Conservation (phyloP, 108 stramenopile species). For the Pseudonitzschia multiseries region DNA sequence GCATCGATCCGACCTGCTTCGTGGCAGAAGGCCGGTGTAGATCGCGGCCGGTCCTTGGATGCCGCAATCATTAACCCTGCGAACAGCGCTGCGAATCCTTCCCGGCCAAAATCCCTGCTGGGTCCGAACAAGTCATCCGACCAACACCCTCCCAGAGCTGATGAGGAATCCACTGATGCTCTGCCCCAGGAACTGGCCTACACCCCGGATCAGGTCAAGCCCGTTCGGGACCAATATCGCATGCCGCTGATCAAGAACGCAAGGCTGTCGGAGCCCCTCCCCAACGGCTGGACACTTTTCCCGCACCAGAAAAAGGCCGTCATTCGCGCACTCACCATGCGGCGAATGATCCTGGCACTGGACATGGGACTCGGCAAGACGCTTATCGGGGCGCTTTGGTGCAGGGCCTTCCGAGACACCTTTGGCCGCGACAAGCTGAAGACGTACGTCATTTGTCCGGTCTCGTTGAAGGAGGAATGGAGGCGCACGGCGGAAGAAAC, state of each 20-base stretch:
- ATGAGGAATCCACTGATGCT: neutral
- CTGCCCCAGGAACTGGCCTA: constrained; percentile 39
- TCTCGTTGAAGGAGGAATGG: constrained; percentile 74
- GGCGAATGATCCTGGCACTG: constrained; percentile 77
- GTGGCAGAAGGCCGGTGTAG: constrained; percentile 7
- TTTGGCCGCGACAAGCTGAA: constrained; percentile 43
- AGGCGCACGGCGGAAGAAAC: constrained; percentile 61
- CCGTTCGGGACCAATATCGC: constrained; percentile 41
- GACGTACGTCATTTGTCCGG: constrained; percentile 66
- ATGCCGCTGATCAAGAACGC: constrained; percentile 58
- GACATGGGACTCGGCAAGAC: constrained; percentile 80
- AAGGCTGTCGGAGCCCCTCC: constrained; percentile 43
- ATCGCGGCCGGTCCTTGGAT: too few relatives aligned
- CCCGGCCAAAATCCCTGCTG: neutral
- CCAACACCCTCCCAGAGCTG: neutral
- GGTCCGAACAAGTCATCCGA: neutral
- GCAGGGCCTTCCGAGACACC: constrained; percentile 60
- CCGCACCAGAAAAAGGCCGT: constrained; percentile 78
- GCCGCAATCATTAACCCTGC: neutral
- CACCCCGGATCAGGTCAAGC: constrained; percentile 18
- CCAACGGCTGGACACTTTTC: constrained; percentile 79
- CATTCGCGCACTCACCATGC: constrained; percentile 52
- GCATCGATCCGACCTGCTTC: constrained; percentile 15
- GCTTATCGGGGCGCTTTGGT: constrained; percentile 77
- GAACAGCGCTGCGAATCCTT: neutral